These are phyloP conservation scores for Coemansia sp. DNA, from an alignment of 192 early-diverging fungal species.

Conservation along the genomic window DNA sequence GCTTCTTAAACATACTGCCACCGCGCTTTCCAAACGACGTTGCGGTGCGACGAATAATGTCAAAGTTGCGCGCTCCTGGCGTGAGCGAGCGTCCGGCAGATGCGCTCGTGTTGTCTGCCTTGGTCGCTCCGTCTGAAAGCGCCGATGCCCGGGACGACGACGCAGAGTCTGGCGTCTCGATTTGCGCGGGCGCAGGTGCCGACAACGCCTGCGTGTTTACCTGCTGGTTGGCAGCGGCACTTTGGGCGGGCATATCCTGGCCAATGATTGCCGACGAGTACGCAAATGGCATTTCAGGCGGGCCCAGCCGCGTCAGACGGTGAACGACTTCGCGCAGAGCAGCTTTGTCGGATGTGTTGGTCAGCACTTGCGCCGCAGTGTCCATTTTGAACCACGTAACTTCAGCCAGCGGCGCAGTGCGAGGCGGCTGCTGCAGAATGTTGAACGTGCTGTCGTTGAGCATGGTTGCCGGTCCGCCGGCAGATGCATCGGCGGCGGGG, in stretches of 20 bases:
- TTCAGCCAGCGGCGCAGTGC: slow-evolving; percentile 28
- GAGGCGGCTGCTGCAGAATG: neutral
- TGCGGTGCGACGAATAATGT: slow-evolving; percentile 41
- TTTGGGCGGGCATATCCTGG: neutral
- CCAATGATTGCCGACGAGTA: slow-evolving; percentile 11
- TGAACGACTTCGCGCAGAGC: slow-evolving; percentile 47
- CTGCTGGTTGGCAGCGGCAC: slow-evolving; percentile 7
- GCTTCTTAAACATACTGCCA: slow-evolving; percentile 23
- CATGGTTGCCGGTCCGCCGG: neutral
- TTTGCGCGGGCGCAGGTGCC: neutral
- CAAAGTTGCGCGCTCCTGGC: slow-evolving; percentile 28
- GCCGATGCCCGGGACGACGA: slow-evolving; percentile 11
- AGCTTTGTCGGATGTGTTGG: slow-evolving; percentile 43
- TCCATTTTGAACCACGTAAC: slow-evolving; percentile 56
- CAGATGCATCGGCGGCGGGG: slow-evolving; percentile 6
- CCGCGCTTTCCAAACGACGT: slow-evolving; percentile 43
- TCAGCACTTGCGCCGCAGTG: slow-evolving; percentile 47
- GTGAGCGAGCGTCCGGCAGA: neutral
- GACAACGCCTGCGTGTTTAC: neutral
- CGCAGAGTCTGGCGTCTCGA: neutral
- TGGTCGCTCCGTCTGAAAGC: slow-evolving; percentile 29
- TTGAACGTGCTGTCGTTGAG: slow-evolving; percentile 6
- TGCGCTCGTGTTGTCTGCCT: slow-evolving; percentile 18
- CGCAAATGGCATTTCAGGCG: slow-evolving; percentile 14
- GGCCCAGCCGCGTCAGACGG: slow-evolving; percentile 23